These are phyloP conservation scores for Rhizophagus clarus DNA, from an alignment of 192 early-diverging fungal species.

Conservation along the genomic window DNA sequence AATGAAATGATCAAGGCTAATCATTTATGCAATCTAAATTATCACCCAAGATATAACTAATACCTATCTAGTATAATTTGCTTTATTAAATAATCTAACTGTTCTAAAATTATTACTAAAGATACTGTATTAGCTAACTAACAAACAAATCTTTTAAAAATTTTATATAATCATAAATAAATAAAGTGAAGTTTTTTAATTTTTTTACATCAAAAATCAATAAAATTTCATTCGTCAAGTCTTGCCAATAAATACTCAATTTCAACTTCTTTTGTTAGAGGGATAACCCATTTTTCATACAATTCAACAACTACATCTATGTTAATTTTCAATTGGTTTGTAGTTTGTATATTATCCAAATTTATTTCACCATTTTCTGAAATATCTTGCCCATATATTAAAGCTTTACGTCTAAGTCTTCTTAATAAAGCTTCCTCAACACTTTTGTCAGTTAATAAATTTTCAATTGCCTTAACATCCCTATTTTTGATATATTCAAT, in stretches of 20 bases:
- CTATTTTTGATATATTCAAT: slow-evolving; percentile 70
- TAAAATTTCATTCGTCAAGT: slow-evolving; percentile 32
- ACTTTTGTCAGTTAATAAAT: slow-evolving; percentile 82
- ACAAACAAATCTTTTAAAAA: too few relatives aligned
- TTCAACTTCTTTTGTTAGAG: slow-evolving; percentile 95
- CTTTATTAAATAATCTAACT: too few relatives aligned
- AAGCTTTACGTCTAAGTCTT: slow-evolving; percentile 84
- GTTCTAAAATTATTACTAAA: too few relatives aligned
- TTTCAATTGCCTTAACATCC: slow-evolving; percentile 78
- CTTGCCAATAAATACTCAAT: slow-evolving; percentile 84
- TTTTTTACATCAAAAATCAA: not conserved
- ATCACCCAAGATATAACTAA: too few relatives aligned
- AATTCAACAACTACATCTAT: slow-evolving; percentile 85
- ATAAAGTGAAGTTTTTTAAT: not conserved
- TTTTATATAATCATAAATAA: too few relatives aligned
- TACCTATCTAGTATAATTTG: too few relatives aligned
- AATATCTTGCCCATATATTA: slow-evolving; percentile 93
- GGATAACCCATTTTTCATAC: slow-evolving; percentile 96
- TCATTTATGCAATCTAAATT: too few relatives aligned
- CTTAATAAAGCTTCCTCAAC: slow-evolving; percentile 86
- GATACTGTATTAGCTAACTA: too few relatives aligned
- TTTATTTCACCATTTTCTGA: slow-evolving; percentile 51
- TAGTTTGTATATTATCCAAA: slow-evolving; percentile 17
- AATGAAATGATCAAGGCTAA: too few relatives aligned
- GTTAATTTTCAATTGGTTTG: slow-evolving; percentile 59